A percentile compares a stretch with the other conserved stretches of the same genome.
phyloP scores from a whole-genome alignment of 2,329 filamentous ascomycete species.

The Penicillium sp. region DNA sequence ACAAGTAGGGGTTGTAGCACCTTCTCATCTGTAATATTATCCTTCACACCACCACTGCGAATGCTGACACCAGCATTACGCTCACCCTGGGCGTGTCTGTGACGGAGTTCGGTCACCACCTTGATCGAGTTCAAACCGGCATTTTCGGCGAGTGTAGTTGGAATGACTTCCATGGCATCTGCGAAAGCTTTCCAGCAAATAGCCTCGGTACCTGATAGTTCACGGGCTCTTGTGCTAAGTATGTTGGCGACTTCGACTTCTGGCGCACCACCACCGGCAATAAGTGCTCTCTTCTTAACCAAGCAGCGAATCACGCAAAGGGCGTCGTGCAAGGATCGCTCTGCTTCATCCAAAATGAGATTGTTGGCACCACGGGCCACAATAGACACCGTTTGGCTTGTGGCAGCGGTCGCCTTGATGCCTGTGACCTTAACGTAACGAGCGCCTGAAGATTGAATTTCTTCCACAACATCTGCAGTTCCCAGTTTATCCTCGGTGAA shows the following conservation, averaged over 20 bases:
- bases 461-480: constrained; percentile 87
- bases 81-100: constrained; percentile 92
- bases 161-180: constrained; percentile 94
- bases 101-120: constrained; percentile 91
- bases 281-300: constrained; percentile 99
- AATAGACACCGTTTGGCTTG: constrained; percentile 81
- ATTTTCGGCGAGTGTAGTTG: constrained; percentile 94
- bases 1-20: constrained; percentile 94
- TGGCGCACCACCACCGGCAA: constrained; percentile 91
- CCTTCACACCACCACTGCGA: constrained; percentile 94
- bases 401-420: constrained; percentile 62
- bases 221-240: constrained; percentile 75
- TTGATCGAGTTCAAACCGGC: constrained; percentile 97
- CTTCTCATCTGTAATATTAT: constrained; percentile 94
- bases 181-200: constrained; percentile 99
- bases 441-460: constrained; percentile 79
- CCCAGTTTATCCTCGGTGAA: constrained; percentile 99
- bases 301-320: constrained; percentile 96
- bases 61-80: constrained; percentile 96
- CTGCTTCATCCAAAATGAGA: constrained; percentile 93
- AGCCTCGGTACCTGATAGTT: constrained; percentile 83
- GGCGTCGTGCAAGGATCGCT: constrained; percentile 93
- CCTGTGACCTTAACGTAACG: constrained; percentile 94
- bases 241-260: constrained; percentile 94
- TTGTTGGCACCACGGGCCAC: constrained; percentile 91